phyloP scores from a whole-genome alignment of 2,329 filamentous ascomycete species.

The Stachybotrys elegans region DNA sequence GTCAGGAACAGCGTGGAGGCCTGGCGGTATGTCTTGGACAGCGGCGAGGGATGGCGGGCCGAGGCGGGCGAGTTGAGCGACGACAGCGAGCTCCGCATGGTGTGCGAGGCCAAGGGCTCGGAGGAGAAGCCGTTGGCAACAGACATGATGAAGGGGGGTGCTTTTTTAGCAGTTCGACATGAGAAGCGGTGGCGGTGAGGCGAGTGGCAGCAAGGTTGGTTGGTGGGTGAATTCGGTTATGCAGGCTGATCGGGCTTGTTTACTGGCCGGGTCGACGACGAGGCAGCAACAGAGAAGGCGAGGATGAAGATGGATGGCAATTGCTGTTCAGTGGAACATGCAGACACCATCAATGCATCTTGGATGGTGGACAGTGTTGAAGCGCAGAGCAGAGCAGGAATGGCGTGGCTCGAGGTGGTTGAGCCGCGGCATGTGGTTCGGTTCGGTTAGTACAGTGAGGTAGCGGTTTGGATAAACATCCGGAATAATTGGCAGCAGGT shows the following conservation, averaged over 20 bases:
- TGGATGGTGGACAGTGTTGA: too few relatives aligned
- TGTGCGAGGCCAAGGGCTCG: slow-evolving; percentile 43
- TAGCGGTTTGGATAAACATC: slow-evolving; percentile 3
- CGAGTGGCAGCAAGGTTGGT: slow-evolving; percentile 5
- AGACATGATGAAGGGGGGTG: slow-evolving; percentile 39
- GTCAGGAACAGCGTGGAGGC: slow-evolving; percentile 92
- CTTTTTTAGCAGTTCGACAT: too few relatives aligned
- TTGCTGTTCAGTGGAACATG: too few relatives aligned
- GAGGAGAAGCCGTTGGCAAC: slow-evolving; percentile 36
- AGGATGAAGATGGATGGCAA: too few relatives aligned
- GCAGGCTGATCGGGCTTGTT: too few relatives aligned
- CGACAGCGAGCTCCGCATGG: slow-evolving; percentile 62
- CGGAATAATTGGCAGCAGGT: too few relatives aligned
- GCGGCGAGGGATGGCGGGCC: slow-evolving; percentile 61
- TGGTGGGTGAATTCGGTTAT: too few relatives aligned
- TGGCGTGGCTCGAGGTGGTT: too few relatives aligned
- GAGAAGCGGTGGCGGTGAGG: slow-evolving; percentile 2
- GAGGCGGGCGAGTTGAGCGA: slow-evolving; percentile 60
- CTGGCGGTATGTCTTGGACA: slow-evolving; percentile 91
- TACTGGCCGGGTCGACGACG: too few relatives aligned
- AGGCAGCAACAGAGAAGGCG: too few relatives aligned
- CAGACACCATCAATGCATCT: too few relatives aligned
- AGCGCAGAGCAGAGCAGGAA: too few relatives aligned
- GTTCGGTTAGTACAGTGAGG: slow-evolving; percentile 6
- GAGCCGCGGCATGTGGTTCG: slow-evolving; percentile 14